A percentile compares a stretch with the other conserved stretches of the same genome.
Evolutionary conservation across 2,329 filamentous ascomycete genomes (phyloP).

Genomic region (Aspergillus cejpii): DNA sequence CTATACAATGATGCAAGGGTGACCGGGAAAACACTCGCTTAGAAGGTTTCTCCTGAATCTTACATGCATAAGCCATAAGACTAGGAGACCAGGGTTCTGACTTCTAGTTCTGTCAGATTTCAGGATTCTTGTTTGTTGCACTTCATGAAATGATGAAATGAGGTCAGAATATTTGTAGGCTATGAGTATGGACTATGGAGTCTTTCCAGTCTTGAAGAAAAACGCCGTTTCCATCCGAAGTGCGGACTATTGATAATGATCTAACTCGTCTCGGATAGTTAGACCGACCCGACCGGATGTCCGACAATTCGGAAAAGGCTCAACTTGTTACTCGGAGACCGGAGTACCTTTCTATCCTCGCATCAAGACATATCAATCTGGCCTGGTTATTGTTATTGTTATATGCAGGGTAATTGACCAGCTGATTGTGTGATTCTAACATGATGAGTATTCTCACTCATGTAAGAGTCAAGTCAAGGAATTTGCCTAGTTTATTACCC

Average conservation of each 20-base stretch:
- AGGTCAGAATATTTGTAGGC: too few species aligned
- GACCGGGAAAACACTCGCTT: neutral
- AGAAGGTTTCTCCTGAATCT: neutral
- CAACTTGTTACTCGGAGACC: too few species aligned
- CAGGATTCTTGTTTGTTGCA: neutral
- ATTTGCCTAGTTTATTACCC: too few species aligned
- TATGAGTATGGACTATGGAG: too few species aligned
- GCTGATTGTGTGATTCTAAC: too few species aligned
- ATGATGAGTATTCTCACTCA: too few species aligned
- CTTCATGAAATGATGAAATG: neutral
- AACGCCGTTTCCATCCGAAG: too few species aligned
- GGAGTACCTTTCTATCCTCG: too few species aligned
- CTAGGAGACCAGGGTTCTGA: neutral
- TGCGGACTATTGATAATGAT: neutral
- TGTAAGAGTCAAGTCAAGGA: too few species aligned
- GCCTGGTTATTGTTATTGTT: neutral
- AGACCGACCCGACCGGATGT: neutral
- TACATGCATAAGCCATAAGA: neutral
- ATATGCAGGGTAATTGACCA: neutral
- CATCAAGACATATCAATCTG: neutral
- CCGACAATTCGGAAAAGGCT: neutral
- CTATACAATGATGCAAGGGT: neutral
- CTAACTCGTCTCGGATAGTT: neutral
- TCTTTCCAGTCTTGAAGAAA: too few species aligned
- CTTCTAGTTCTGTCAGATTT: neutral